Evolutionary conservation across 345 rosid species (phyloP).

Genomic region (Salix purpurea): DNA sequence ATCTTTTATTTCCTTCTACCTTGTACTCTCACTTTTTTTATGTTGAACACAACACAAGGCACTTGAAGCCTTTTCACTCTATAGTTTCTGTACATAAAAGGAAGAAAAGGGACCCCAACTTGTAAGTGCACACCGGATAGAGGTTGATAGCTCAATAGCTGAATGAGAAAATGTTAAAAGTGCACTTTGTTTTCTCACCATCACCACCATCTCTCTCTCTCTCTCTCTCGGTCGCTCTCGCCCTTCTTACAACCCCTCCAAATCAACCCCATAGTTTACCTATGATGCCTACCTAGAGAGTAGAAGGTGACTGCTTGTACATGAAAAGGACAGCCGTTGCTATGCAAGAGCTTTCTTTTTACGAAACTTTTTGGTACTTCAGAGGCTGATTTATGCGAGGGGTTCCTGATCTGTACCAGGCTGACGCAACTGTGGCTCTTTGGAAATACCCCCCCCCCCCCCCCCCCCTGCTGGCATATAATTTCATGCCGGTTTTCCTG

Average conservation of each 20-base stretch:
- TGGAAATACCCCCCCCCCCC: neutral
- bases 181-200: slow-evolving; percentile 3
- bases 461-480: neutral
- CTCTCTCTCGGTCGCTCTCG: neutral
- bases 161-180: slow-evolving; percentile 9
- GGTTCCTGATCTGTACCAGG: neutral
- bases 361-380: too few species aligned
- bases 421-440: neutral
- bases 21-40: neutral
- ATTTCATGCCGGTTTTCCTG: neutral
- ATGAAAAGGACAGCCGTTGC: neutral
- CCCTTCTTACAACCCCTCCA: neutral
- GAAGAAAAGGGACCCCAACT: slow-evolving; percentile 3
- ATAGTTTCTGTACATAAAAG: slow-evolving; percentile 28
- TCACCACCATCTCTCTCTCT: neutral
- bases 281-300: neutral
- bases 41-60: neutral
- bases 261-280: neutral
- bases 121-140: slow-evolving; percentile 18
- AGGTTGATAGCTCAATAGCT: neutral
- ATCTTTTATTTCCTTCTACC: neutral
- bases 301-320: neutral
- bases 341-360: neutral
- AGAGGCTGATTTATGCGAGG: neutral
- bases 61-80: neutral